Conservation (phyloP, 2,329 filamentous ascomycete genomes). For the Metarhizium guizhouense region DNA sequence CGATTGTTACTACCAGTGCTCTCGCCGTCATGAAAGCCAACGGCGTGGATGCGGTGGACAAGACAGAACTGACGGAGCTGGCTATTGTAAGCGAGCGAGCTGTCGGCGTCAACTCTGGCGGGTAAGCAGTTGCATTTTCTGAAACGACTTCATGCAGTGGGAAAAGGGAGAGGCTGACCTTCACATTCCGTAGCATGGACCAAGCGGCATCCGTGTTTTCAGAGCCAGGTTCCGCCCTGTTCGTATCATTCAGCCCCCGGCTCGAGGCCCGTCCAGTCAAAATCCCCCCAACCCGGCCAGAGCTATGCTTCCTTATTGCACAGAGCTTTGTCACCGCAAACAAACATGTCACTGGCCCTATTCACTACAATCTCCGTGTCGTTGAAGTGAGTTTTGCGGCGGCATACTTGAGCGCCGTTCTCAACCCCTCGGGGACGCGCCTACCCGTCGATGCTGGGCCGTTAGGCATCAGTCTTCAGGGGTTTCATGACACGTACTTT, state of each 20-base stretch:
- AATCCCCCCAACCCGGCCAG: slow-evolving; percentile 72
- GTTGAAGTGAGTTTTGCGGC: slow-evolving; percentile 92
- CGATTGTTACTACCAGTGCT: slow-evolving; percentile 84
- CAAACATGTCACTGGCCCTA: slow-evolving; percentile 87
- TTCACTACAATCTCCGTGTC: slow-evolving; percentile 94
- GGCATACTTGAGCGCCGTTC: slow-evolving; percentile 49
- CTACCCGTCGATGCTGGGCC: slow-evolving; percentile 75
- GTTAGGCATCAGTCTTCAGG: slow-evolving; percentile 71
- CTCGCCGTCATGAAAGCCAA: slow-evolving; percentile 84
- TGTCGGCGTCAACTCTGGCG: slow-evolving; percentile 93
- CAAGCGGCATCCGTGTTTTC: slow-evolving; percentile 95
- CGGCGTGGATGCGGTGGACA: slow-evolving; percentile 68
- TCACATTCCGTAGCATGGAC: slow-evolving; percentile 63
- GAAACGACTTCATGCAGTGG: not conserved
- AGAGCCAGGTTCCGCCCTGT: slow-evolving; percentile 73
- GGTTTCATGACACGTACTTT: slow-evolving; percentile 81
- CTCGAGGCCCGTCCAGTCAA: slow-evolving; percentile 69
- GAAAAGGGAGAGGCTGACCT: not conserved
- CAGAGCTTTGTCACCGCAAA: slow-evolving; percentile 91
- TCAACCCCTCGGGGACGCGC: slow-evolving; percentile 45
- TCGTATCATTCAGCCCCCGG: slow-evolving; percentile 78
- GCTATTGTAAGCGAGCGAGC: slow-evolving; percentile 90
- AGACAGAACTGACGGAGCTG: slow-evolving; percentile 84
- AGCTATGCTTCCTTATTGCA: slow-evolving; percentile 85
- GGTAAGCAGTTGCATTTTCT: slow-evolving; percentile 40